Conservation (phyloP, 192 early-diverging fungal species). For the Coemansia sp. region DNA sequence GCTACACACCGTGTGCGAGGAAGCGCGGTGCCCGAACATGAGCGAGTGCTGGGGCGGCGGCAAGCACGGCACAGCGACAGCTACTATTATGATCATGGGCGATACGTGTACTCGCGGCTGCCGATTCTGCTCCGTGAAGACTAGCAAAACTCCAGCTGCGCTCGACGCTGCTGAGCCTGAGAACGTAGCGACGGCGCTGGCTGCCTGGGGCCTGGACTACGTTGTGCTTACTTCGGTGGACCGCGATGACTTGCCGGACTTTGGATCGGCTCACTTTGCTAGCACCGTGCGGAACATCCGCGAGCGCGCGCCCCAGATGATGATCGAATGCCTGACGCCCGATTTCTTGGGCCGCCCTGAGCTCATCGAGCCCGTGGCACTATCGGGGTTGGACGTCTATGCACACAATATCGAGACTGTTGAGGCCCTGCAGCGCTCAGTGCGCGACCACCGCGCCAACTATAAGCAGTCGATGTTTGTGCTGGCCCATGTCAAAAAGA, state of each 20-base stretch:
- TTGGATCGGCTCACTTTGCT: constrained; percentile 93
- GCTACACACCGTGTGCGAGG: constrained; percentile 96
- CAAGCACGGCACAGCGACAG: constrained; percentile 92
- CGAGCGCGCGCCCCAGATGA: constrained; percentile 82
- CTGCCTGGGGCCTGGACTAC: constrained; percentile 95
- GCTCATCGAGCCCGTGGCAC: constrained; percentile 79
- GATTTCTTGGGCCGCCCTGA: constrained; percentile 85
- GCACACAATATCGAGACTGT: constrained; percentile 99
- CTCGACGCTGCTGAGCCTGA: constrained; percentile 90
- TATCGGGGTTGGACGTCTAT: constrained; percentile 93
- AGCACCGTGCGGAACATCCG: constrained; percentile 88
- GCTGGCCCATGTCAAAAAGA: constrained; percentile 82
- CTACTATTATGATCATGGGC: constrained; percentile 99
- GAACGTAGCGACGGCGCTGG: constrained; percentile 90
- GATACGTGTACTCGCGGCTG: constrained; percentile 98
- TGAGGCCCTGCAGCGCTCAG: constrained; percentile 82
- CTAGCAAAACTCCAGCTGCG: constrained; percentile 78
- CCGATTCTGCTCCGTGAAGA: constrained; percentile 98
- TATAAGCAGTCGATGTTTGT: constrained; percentile 92
- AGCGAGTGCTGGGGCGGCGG: constrained; percentile 99
- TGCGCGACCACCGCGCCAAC: constrained; percentile 89
- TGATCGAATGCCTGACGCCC: constrained; percentile 95
- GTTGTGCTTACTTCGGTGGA: constrained; percentile 98
- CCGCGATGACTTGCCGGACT: constrained; percentile 91
- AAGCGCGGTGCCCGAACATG: constrained; percentile 97